phyloP scores from a whole-genome alignment of 2,329 filamentous ascomycete species.

The Tympanopsis confertula region DNA sequence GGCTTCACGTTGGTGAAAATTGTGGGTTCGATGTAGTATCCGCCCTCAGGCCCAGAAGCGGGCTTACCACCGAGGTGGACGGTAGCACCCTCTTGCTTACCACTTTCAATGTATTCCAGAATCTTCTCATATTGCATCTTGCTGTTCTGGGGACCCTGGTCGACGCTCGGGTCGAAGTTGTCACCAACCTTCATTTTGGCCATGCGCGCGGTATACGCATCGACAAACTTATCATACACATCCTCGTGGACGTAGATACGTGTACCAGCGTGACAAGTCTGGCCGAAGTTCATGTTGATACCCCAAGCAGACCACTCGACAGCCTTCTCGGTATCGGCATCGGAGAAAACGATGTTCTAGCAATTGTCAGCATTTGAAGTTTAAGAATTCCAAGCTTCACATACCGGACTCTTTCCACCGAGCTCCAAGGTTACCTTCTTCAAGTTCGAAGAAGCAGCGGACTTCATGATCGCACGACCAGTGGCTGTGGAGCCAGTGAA shows the following conservation, averaged over 20 bases:
- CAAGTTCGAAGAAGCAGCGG: slow-evolving; percentile 24
- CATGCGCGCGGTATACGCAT: background rate
- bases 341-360: slow-evolving; percentile 29
- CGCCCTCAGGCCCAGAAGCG: slow-evolving; percentile 10
- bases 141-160: slow-evolving; percentile 37
- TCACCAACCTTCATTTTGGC: slow-evolving; percentile 28
- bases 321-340: slow-evolving; percentile 32
- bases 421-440: slow-evolving; percentile 32
- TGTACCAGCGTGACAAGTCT: slow-evolving; percentile 5
- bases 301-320: slow-evolving; percentile 8
- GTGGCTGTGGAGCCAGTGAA: too few species aligned
- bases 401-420: slow-evolving; percentile 32
- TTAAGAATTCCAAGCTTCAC: too few species aligned
- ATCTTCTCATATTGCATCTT: slow-evolving; percentile 26
- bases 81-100: slow-evolving; percentile 12
- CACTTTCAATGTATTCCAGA: slow-evolving; percentile 19
- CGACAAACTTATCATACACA: background rate
- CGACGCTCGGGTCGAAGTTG: slow-evolving; percentile 39
- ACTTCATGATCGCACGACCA: too few species aligned
- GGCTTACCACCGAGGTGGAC: slow-evolving; percentile 16
- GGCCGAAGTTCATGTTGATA: slow-evolving; percentile 6
- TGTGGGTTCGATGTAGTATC: slow-evolving; percentile 22
- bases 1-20: slow-evolving; percentile 21
- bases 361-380: too few species aligned
- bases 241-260: background rate